A percentile compares a stretch with the other conserved stretches of the same genome.
These are phyloP conservation scores for Begonia peltatifolia DNA, from an alignment of 306 rosid genomes.

Conservation along the genomic window DNA sequence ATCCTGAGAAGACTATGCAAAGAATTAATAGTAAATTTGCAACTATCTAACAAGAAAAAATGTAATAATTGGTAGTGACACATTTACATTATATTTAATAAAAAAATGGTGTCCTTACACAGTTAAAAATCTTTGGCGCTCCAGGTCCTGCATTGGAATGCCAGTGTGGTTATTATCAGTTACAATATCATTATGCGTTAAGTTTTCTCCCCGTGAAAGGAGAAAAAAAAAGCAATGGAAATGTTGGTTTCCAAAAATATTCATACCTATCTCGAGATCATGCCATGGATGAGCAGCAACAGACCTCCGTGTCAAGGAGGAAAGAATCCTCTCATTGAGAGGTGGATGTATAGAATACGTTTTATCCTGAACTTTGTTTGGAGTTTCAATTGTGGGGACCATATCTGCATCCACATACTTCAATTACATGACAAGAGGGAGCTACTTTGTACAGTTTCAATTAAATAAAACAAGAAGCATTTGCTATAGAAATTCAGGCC, in stretches of 20 bases:
- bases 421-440: not conserved
- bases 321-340: constrained; percentile 89
- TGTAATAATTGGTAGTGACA: too few relatives aligned
- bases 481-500: not conserved
- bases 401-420: constrained; percentile 21
- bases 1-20: too few relatives aligned
- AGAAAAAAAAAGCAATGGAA: not conserved
- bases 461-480: not conserved
- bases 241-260: not conserved
- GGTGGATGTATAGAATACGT: constrained; percentile 40
- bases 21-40: too few relatives aligned
- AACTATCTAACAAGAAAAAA: too few relatives aligned
- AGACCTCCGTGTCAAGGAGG: constrained; percentile 86
- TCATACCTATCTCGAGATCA: constrained; percentile 92
- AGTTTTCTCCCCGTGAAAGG: too few relatives aligned
- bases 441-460: not conserved
- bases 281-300: constrained; percentile 99
- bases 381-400: constrained; percentile 31
- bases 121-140: constrained; percentile 79
- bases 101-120: constrained; percentile 42
- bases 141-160: constrained; percentile 58
- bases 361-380: constrained; percentile 19
- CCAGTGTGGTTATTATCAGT: constrained; percentile 7
- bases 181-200: too few relatives aligned
- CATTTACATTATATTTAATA: not conserved